These are phyloP conservation scores for Cladobotryum protrusum DNA, from an alignment of 2,329 filamentous ascomycete species.

Conservation along the genomic window DNA sequence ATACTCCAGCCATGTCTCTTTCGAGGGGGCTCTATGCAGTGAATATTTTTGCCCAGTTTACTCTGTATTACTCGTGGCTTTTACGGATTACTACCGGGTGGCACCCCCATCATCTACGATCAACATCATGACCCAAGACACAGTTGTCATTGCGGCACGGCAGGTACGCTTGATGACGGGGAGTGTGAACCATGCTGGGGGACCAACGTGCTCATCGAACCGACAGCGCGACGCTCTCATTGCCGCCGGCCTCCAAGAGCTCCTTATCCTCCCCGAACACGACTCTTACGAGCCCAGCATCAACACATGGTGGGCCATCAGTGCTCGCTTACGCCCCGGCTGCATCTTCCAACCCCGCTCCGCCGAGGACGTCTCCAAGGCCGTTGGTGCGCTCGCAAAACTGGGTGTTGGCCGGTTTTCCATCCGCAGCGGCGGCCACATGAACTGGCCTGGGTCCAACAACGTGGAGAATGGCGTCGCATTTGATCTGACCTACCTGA, in stretches of 20 bases:
- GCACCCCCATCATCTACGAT: too few relatives aligned
- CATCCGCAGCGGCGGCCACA: slow-evolving; percentile 15
- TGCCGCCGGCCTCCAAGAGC: background rate
- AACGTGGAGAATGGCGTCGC: slow-evolving; percentile 17
- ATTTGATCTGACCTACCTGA: slow-evolving; percentile 17
- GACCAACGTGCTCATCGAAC: too few relatives aligned
- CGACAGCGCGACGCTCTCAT: slow-evolving; percentile 4
- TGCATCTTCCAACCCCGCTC: slow-evolving; percentile 1
- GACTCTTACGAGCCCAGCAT: background rate
- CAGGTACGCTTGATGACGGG: too few relatives aligned
- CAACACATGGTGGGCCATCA: background rate
- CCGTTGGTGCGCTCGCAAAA: background rate
- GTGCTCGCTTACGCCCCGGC: background rate
- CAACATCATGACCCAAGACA: too few relatives aligned
- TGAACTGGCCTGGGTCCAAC: slow-evolving; percentile 1
- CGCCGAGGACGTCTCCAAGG: background rate
- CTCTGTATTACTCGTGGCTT: too few relatives aligned
- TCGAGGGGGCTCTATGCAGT: too few relatives aligned
- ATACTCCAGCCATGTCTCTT: too few relatives aligned
- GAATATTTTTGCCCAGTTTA: too few relatives aligned
- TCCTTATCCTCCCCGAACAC: background rate
- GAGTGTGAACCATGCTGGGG: too few relatives aligned
- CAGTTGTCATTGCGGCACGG: too few relatives aligned
- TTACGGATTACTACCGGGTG: too few relatives aligned
- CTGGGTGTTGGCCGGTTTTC: slow-evolving; percentile 7